Evolutionary conservation across 768 basidiomycete species (phyloP).

Genomic region (Collybia sp.): DNA sequence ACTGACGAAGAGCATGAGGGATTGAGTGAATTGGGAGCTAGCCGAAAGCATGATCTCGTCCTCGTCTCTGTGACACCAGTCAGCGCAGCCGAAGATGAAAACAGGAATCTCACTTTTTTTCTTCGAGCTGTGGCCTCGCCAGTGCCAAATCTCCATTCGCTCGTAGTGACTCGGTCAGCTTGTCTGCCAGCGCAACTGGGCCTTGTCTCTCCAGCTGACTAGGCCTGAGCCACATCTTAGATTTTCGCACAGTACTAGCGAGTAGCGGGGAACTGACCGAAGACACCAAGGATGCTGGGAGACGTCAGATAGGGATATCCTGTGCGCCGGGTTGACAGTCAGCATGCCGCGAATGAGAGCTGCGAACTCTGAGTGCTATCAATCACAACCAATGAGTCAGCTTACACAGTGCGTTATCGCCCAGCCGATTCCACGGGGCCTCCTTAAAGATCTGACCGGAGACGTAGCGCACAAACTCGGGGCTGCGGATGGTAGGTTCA

Average conservation of each 20-base stretch:
- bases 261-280: conserved; percentile 42
- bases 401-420: conserved; percentile 56
- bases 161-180: conserved; percentile 64
- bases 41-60: conserved; percentile 59
- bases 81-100: neutral
- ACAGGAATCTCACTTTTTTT: conserved; percentile 21
- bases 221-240: conserved; percentile 36
- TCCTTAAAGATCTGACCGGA: conserved; percentile 70
- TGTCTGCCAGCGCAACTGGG: conserved; percentile 54
- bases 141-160: conserved; percentile 71
- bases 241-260: neutral
- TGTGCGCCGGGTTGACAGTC: conserved; percentile 59
- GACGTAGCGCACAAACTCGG: conserved; percentile 76
- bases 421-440: conserved; percentile 75
- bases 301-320: conserved; percentile 56
- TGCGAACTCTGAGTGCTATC: conserved; percentile 19
- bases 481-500: conserved; percentile 74
- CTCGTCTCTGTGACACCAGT: conserved; percentile 1
- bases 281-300: conserved; percentile 68
- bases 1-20: conserved; percentile 78
- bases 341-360: conserved; percentile 76
- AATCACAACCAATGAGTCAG: conserved; percentile 3
- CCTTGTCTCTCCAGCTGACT: conserved; percentile 62
- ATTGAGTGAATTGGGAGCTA: conserved; percentile 74
- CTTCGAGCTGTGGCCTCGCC: conserved; percentile 50